A percentile compares a stretch with the other conserved stretches of the same genome.
phyloP scores from a whole-genome alignment of 1,284 basidiomycete species.

The Stygiomarasmius scandens region DNA sequence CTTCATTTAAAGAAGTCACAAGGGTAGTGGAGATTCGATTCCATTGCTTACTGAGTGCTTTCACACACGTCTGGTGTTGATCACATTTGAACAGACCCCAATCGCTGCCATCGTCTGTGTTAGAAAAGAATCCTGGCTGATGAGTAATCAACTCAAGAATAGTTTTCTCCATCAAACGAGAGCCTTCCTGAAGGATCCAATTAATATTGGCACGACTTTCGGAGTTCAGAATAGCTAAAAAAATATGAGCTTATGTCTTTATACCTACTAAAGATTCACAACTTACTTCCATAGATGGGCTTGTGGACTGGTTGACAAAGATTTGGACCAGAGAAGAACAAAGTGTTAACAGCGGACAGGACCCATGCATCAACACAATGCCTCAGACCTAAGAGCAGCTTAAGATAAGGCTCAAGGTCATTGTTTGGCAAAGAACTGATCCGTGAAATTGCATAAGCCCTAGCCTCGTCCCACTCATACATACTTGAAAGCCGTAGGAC shows the following conservation, averaged over 20 bases:
- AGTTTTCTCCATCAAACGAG: too few relatives aligned
- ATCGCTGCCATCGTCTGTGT: neutral
- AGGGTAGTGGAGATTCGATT: neutral
- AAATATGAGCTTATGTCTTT: too few relatives aligned
- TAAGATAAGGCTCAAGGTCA: neutral
- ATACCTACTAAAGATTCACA: too few relatives aligned
- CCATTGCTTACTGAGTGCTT: neutral
- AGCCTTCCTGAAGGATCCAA: too few relatives aligned
- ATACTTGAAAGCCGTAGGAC: neutral
- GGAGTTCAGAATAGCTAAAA: too few relatives aligned
- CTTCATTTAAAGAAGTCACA: too few relatives aligned
- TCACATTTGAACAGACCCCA: neutral
- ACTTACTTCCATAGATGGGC: too few relatives aligned
- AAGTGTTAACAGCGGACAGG: neutral
- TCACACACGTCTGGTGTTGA: neutral
- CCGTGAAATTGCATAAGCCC: neutral
- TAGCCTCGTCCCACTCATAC: neutral
- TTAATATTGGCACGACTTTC: too few relatives aligned
- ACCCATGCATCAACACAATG: neutral
- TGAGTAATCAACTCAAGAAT: too few relatives aligned
- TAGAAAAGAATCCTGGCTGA: too few relatives aligned
- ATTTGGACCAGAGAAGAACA: too few relatives aligned
- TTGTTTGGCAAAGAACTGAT: neutral
- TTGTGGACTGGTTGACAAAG: too few relatives aligned
- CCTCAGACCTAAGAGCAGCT: neutral